A percentile compares a stretch with the other conserved stretches of the same genome.
These are phyloP conservation scores for Hyphodiscus sp. DNA, from an alignment of 2,329 filamentous ascomycete genomes.

Conservation along the genomic window DNA sequence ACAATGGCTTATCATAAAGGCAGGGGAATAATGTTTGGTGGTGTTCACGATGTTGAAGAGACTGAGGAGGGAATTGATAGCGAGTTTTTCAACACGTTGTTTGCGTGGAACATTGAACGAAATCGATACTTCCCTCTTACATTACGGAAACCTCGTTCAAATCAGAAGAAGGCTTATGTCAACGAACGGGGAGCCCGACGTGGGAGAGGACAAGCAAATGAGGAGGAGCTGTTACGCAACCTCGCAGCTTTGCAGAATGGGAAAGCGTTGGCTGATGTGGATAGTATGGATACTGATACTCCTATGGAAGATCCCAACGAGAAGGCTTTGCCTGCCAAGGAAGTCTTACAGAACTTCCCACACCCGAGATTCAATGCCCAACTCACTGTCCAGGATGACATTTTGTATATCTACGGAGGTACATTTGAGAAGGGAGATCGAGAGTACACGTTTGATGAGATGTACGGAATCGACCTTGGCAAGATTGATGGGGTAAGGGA, in stretches of 20 bases:
- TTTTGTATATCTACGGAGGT: slow-evolving; percentile 89
- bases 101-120: slow-evolving; percentile 89
- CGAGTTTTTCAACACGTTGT: slow-evolving; percentile 91
- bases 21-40: slow-evolving; percentile 86
- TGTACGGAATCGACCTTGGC: slow-evolving; percentile 88
- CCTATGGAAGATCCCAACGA: slow-evolving; percentile 46
- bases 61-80: slow-evolving; percentile 94
- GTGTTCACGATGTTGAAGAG: slow-evolving; percentile 87
- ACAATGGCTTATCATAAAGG: slow-evolving; percentile 96
- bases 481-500: slow-evolving; percentile 93
- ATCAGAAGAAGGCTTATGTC: slow-evolving; percentile 52
- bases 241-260: slow-evolving; percentile 79
- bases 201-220: slow-evolving; percentile 79
- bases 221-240: slow-evolving; percentile 83
- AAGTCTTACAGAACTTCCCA: slow-evolving; percentile 74
- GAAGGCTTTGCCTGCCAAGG: slow-evolving; percentile 51
- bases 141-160: slow-evolving; percentile 66
- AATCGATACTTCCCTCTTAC: slow-evolving; percentile 88
- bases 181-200: slow-evolving; percentile 55
- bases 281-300: slow-evolving; percentile 42
- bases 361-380: slow-evolving; percentile 89
- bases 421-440: slow-evolving; percentile 93
- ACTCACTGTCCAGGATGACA: slow-evolving; percentile 84
- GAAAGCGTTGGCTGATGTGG: slow-evolving; percentile 49
- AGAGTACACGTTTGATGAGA: slow-evolving; percentile 92